Conservation (phyloP, 2,329 filamentous ascomycete genomes). For the Beauveria medogensis region DNA sequence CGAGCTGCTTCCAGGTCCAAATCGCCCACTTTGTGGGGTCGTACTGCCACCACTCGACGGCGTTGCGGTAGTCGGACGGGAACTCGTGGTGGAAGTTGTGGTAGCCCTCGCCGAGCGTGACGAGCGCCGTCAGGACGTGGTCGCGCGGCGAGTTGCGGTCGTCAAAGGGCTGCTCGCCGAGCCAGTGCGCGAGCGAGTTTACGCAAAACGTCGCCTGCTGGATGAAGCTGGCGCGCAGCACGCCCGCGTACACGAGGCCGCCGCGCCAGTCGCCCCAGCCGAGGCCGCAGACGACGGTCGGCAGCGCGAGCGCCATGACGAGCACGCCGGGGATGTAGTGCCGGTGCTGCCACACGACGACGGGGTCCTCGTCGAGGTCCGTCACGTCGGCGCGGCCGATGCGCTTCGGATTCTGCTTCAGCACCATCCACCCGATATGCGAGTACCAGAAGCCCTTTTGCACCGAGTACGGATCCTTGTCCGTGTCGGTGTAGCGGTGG, state of each 20-base stretch:
- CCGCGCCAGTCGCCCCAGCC: constrained; percentile 75
- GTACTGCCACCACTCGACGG: constrained; percentile 85
- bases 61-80: constrained; percentile 87
- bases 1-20: constrained; percentile 74
- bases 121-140: constrained; percentile 76
- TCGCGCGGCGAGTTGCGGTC: constrained; percentile 88
- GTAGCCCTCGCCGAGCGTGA: constrained; percentile 82
- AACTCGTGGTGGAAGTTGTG: constrained; percentile 97
- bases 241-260: constrained; percentile 77
- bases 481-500: constrained; percentile 86
- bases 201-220: constrained; percentile 92
- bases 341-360: constrained; percentile 82
- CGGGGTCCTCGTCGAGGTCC: constrained; percentile 76
- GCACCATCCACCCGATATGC: constrained; percentile 77
- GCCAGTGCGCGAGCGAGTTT: constrained; percentile 85
- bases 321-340: constrained; percentile 76
- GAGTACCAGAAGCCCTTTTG: constrained; percentile 81
- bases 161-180: constrained; percentile 86
- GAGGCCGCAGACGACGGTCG: constrained; percentile 66
- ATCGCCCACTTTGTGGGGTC: constrained; percentile 89
- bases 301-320: constrained; percentile 68
- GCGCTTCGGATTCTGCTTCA: constrained; percentile 88
- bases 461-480: constrained; percentile 86
- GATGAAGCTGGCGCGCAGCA: constrained; percentile 80
- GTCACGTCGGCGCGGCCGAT: constrained; percentile 83